Percentiles rank a stretch among this genome's conserved stretches.
Evolutionary conservation across 2,329 filamentous ascomycete species (phyloP).

Genomic region (Stenocarpella maydis): DNA sequence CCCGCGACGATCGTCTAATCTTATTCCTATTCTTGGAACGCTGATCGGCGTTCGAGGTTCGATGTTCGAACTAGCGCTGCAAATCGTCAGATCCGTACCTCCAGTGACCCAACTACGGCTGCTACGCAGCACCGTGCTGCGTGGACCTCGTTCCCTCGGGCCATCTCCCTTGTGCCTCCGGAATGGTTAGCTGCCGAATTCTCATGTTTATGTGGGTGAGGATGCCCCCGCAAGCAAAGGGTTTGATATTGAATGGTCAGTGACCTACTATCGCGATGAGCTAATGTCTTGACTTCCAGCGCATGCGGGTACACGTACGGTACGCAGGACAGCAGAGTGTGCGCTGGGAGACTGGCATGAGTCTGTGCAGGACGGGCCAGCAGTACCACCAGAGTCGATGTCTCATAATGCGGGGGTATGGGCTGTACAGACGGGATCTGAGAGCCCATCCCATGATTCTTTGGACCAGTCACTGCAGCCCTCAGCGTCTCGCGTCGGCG

Average conservation of each 20-base stretch:
- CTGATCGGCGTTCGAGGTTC: slow-evolving; percentile 26
- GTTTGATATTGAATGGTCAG: slow-evolving; percentile 22
- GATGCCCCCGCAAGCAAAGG: neutral
- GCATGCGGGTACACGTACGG: neutral
- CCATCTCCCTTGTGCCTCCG: slow-evolving; percentile 8
- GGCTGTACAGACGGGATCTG: slow-evolving; percentile 11
- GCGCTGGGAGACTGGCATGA: slow-evolving; percentile 2
- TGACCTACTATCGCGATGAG: slow-evolving; percentile 8
- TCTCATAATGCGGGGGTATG: slow-evolving; percentile 21
- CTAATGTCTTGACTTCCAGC: slow-evolving; percentile 11
- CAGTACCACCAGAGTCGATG: slow-evolving; percentile 22
- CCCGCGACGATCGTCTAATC: slow-evolving; percentile 28
- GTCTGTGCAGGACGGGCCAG: slow-evolving; percentile 18
- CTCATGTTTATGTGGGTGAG: slow-evolving; percentile 15
- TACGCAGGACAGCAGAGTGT: neutral
- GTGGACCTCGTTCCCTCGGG: neutral
- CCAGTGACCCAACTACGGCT: no score
- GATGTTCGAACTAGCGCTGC: slow-evolving; percentile 23
- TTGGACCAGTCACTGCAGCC: neutral
- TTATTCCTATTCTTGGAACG: slow-evolving; percentile 28
- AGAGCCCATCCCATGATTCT: slow-evolving; percentile 10
- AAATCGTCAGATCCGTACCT: slow-evolving; percentile 24
- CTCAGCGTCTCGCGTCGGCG: slow-evolving; percentile 12
- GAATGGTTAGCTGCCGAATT: slow-evolving; percentile 23
- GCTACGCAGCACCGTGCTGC: slow-evolving; percentile 15